These are phyloP conservation scores for Talaromyces rugulosus DNA, from an alignment of 2,329 filamentous ascomycete species.

Conservation along the genomic window DNA sequence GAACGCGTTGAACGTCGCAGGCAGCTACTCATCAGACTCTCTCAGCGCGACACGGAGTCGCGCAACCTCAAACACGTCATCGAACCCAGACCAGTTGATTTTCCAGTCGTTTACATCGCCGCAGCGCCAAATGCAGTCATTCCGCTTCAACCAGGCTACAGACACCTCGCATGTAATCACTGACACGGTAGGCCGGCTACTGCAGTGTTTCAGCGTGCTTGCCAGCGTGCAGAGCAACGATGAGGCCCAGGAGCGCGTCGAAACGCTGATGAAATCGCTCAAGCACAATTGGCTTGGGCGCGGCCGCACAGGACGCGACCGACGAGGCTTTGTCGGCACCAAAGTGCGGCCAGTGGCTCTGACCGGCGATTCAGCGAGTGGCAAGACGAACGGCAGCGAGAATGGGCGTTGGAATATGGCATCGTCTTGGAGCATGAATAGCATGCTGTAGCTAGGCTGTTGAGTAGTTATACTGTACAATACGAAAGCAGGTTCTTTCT, in stretches of 20 bases:
- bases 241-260: slow-evolving; percentile 71
- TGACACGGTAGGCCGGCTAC: slow-evolving; percentile 89
- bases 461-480: not conserved
- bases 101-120: slow-evolving; percentile 41
- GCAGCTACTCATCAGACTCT: slow-evolving; percentile 49
- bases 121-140: slow-evolving; percentile 30
- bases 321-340: slow-evolving; percentile 81
- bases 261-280: slow-evolving; percentile 76
- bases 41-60: slow-evolving; percentile 62
- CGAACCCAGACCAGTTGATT: slow-evolving; percentile 41
- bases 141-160: slow-evolving; percentile 26
- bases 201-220: slow-evolving; percentile 92
- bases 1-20: slow-evolving; percentile 69
- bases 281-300: slow-evolving; percentile 97
- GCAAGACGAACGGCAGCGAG: slow-evolving; percentile 8
- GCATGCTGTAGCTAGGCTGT: not conserved
- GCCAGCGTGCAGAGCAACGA: slow-evolving; percentile 71
- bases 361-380: slow-evolving; percentile 21
- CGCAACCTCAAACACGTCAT: slow-evolving; percentile 78
- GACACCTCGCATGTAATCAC: slow-evolving; percentile 69
- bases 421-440: slow-evolving; percentile 3
- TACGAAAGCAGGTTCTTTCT: slow-evolving; percentile 2
- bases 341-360: slow-evolving; percentile 37
- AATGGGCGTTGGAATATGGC: slow-evolving; percentile 1
- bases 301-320: slow-evolving; percentile 81